Conservation (phyloP, 2,329 filamentous ascomycete genomes). For the Cercospora nicotianae region DNA sequence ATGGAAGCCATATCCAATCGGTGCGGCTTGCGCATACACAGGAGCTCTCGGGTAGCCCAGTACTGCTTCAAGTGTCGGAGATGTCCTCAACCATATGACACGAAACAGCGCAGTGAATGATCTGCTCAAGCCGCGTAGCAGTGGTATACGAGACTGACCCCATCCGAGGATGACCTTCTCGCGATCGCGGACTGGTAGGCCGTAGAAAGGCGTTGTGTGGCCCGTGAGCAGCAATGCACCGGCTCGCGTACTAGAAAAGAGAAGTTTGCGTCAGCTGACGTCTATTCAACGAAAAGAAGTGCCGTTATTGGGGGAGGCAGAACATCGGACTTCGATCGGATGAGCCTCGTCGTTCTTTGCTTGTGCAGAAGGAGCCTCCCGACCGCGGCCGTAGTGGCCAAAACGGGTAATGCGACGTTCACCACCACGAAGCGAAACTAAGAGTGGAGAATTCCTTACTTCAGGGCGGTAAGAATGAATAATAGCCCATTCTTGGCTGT, state of each 20-base stretch:
- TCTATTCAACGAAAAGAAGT: neutral
- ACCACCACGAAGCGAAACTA: neutral
- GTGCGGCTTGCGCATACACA: constrained; percentile 53
- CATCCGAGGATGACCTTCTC: constrained; percentile 64
- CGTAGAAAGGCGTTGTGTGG: constrained; percentile 61
- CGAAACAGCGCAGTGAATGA: constrained; percentile 57
- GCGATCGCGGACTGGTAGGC: constrained; percentile 61
- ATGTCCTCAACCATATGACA: constrained; percentile 57
- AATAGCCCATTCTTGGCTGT: constrained; percentile 52
- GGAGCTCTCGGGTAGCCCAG: constrained; percentile 61
- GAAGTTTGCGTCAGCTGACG: constrained; percentile 20
- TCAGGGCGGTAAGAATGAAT: constrained; percentile 55
- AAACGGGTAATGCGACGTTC: neutral
- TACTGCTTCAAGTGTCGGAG: constrained; percentile 55
- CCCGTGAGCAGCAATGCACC: constrained; percentile 68
- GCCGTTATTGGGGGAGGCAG: constrained; percentile 17
- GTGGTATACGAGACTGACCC: constrained; percentile 57
- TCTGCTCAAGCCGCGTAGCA: constrained; percentile 58
- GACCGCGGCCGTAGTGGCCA: neutral
- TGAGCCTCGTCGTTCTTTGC: neutral
- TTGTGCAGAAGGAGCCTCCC: constrained; percentile 2
- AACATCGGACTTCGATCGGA: constrained; percentile 23
- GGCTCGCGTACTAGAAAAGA: constrained; percentile 54
- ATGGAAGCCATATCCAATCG: constrained; percentile 54
- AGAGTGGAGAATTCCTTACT: constrained; percentile 43